Conservation (phyloP, 2,329 filamentous ascomycete species). For the Hawksworthiomyces lignivorus region DNA sequence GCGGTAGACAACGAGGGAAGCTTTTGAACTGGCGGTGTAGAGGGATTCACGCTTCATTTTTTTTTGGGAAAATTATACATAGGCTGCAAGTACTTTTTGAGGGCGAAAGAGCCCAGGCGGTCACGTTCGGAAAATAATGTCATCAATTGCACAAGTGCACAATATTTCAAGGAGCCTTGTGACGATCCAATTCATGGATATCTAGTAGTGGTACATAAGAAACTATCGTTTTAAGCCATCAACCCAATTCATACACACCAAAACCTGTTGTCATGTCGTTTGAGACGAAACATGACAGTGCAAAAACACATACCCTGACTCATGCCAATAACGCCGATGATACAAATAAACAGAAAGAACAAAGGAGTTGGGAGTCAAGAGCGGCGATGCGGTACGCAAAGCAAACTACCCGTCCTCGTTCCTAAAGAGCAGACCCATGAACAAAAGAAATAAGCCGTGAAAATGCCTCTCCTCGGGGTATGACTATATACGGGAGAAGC, state of each 20-base stretch:
- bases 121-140: not conserved
- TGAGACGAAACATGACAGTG: slow-evolving; percentile 10
- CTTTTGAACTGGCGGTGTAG: no score
- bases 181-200: slow-evolving; percentile 2
- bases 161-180: not conserved
- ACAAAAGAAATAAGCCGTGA: not conserved
- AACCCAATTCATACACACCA: slow-evolving; percentile 1
- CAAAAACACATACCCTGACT: slow-evolving; percentile 6
- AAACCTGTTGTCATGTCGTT: not conserved
- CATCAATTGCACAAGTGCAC: not conserved
- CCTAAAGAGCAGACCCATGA: slow-evolving; percentile 2
- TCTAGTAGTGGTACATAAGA: slow-evolving; percentile 12
- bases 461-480: slow-evolving; percentile 10
- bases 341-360: slow-evolving; percentile 1
- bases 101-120: no score
- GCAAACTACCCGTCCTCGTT: not conserved
- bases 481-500: slow-evolving; percentile 8
- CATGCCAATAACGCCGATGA: slow-evolving; percentile 12
- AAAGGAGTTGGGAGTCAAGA: slow-evolving; percentile 9
- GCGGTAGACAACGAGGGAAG: slow-evolving; percentile 35
- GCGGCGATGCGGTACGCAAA: slow-evolving; percentile 8
- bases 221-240: slow-evolving; percentile 10
- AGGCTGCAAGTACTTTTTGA: no score
- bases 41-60: no score
- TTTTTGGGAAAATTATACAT: no score